phyloP scores from a whole-genome alignment of 306 rosid genomes.

The Canavalia gladiata region DNA sequence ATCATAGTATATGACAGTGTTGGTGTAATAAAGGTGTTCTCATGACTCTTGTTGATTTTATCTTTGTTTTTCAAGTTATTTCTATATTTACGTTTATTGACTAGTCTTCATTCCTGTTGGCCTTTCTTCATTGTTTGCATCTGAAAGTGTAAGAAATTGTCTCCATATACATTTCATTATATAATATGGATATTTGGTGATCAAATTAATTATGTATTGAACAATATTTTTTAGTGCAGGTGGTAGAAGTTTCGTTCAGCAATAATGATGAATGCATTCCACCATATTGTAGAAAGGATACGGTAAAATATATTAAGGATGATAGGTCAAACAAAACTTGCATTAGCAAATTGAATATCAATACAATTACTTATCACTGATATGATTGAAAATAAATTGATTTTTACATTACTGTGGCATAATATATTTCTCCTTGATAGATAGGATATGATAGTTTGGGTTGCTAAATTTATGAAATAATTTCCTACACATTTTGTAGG shows the following conservation, averaged over 20 bases:
- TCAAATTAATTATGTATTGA: constrained; percentile 26
- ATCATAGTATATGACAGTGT: constrained; percentile 4
- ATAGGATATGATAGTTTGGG: constrained; percentile 21
- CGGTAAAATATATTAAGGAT: constrained; percentile 62
- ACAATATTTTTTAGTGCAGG: constrained; percentile 58
- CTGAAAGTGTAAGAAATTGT: constrained; percentile 62
- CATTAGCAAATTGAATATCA: constrained; percentile 60
- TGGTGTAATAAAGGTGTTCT: constrained; percentile 5
- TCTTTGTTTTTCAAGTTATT: constrained; percentile 66
- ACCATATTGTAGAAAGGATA: constrained; percentile 30
- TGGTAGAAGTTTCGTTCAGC: constrained; percentile 68
- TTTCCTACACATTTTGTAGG: constrained; percentile 64
- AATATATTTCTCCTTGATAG: constrained; percentile 5
- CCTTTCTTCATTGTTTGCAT: constrained; percentile 75
- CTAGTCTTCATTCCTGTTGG: constrained; percentile 79
- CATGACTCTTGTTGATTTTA: not conserved
- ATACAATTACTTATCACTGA: constrained; percentile 48
- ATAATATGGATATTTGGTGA: not conserved
- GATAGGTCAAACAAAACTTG: constrained; percentile 68
- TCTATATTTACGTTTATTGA: constrained; percentile 62
- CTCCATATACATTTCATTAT: constrained; percentile 4
- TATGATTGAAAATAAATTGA: not conserved
- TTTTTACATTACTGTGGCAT: not conserved
- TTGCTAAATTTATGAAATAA: constrained; percentile 1
- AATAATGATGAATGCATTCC: constrained; percentile 79